Conservation (phyloP, 805 yeast genomes). For the Candida yuanshanica region DNA sequence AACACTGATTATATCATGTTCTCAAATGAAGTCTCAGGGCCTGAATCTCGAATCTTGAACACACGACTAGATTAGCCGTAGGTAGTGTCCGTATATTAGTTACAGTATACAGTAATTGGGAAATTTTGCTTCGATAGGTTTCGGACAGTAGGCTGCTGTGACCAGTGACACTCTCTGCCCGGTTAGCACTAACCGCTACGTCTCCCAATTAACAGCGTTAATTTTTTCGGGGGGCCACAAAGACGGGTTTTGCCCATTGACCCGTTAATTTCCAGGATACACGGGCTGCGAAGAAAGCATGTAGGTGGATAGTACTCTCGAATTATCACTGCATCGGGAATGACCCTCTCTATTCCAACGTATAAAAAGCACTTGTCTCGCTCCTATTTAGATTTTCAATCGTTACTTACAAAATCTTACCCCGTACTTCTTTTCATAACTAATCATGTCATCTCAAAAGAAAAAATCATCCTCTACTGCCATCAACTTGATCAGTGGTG, state of each 20-base stretch:
- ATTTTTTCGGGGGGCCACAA: too few species aligned
- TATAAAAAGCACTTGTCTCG: not conserved
- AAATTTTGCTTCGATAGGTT: too few species aligned
- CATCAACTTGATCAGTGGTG: constrained; percentile 83
- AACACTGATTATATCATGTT: too few species aligned
- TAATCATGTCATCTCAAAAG: constrained; percentile 22
- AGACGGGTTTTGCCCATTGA: constrained; percentile 1
- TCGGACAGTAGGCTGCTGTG: not conserved
- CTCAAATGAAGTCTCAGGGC: too few species aligned
- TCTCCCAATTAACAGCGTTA: not conserved
- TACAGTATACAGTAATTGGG: too few species aligned
- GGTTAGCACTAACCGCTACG: not conserved
- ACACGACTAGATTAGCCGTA: too few species aligned
- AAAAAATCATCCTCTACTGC: constrained; percentile 38
- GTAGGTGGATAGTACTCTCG: too few species aligned
- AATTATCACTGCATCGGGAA: not conserved
- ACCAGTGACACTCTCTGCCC: not conserved
- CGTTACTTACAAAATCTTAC: too few species aligned
- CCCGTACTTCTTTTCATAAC: too few species aligned
- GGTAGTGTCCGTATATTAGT: too few species aligned
- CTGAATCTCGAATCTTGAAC: too few species aligned
- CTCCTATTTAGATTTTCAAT: too few species aligned
- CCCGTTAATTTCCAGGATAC: constrained; percentile 6
- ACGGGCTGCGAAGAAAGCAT: constrained; percentile 1
- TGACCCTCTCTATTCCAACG: not conserved